These are phyloP conservation scores for Metarhizium humberi DNA, from an alignment of 2,329 filamentous ascomycete species.

Conservation along the genomic window DNA sequence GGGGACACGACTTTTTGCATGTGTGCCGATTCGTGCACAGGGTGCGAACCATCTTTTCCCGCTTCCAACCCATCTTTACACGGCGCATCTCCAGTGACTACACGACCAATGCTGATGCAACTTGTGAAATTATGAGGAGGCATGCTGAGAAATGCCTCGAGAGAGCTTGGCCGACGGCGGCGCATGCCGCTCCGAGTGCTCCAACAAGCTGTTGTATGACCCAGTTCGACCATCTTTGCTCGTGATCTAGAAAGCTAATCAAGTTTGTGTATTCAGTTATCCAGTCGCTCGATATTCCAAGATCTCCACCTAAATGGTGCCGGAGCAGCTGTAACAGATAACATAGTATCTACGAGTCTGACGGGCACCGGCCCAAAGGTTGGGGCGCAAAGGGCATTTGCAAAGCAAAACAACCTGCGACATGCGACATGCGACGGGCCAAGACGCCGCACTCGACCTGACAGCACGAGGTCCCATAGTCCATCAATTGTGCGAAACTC, in stretches of 20 bases:
- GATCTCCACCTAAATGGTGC: too few species aligned
- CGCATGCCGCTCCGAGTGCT: conserved; percentile 14
- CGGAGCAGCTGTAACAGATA: not conserved
- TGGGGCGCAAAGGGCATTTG: not conserved
- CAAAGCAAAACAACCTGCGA: not conserved
- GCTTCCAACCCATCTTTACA: not conserved
- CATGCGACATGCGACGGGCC: not conserved
- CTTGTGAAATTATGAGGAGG: conserved; percentile 22
- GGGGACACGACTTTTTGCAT: not conserved
- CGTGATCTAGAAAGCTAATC: not conserved
- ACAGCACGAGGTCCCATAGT: not conserved
- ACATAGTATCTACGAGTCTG: not conserved
- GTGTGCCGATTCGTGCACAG: not conserved
- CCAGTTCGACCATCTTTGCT: not conserved
- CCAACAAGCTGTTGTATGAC: conserved; percentile 13
- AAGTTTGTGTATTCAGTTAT: not conserved
- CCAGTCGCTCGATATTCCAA: not conserved
- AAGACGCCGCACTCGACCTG: not conserved
- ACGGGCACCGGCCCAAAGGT: not conserved
- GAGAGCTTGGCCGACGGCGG: conserved; percentile 21
- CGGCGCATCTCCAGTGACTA: not conserved
- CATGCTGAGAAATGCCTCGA: conserved; percentile 25
- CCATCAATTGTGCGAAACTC: not conserved
- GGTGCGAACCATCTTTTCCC: not conserved
- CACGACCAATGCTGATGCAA: not conserved